A percentile compares a stretch with the other conserved stretches of the same genome.
Conservation (phyloP, 1,284 basidiomycete species). For the Exobasidium rhododendri region DNA sequence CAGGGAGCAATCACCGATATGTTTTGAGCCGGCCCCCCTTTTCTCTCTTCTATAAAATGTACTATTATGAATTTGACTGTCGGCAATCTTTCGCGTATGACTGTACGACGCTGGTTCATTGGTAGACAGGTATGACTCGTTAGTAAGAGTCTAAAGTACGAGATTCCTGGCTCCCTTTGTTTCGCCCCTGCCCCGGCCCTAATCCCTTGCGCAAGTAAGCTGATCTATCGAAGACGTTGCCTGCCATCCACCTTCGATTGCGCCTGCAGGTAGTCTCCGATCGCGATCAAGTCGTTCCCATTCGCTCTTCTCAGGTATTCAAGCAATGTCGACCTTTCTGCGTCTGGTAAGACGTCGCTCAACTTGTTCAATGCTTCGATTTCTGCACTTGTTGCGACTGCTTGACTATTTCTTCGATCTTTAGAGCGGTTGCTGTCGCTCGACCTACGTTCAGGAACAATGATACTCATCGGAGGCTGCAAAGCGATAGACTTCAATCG, state of each 20-base stretch:
- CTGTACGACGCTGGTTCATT: no score
- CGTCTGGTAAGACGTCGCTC: conserved; percentile 43
- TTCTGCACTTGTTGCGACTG: neutral
- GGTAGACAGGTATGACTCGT: no score
- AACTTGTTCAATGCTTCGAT: conserved; percentile 28
- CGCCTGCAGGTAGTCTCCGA: conserved; percentile 44
- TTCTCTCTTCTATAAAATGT: neutral
- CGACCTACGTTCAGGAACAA: neutral
- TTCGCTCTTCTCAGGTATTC: conserved; percentile 35
- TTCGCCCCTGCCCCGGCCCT: no score
- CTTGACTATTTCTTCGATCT: conserved; percentile 23
- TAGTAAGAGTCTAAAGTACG: no score
- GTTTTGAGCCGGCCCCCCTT: neutral
- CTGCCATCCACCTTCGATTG: conserved; percentile 15
- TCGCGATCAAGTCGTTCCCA: conserved; percentile 40
- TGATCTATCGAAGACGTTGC: neutral
- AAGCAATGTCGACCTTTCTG: conserved; percentile 28
- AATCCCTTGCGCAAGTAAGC: no score
- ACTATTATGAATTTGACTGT: neutral
- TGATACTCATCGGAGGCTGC: neutral
- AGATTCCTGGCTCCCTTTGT: no score
- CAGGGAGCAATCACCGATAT: conserved; percentile 15
- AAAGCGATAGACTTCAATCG: neutral
- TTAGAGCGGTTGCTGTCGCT: neutral
- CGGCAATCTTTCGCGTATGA: neutral